Evolutionary conservation across 2,329 filamentous ascomycete genomes (phyloP).

Genomic region (Fusarium solani-melongenae): DNA sequence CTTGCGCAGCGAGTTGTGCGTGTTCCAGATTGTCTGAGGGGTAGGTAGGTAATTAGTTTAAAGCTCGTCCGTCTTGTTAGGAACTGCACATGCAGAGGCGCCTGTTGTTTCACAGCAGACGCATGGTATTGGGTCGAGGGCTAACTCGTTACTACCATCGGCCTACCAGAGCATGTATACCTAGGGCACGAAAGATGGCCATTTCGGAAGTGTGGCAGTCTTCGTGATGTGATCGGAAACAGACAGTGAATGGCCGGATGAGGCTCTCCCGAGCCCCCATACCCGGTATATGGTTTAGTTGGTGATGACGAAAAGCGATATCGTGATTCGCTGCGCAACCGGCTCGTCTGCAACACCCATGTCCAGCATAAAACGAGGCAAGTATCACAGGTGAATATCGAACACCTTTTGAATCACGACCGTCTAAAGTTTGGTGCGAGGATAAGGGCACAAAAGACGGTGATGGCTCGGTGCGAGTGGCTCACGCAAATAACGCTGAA

Average conservation of each 20-base stretch:
- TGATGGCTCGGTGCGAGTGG: background rate
- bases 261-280: background rate
- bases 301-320: slow-evolving; percentile 33
- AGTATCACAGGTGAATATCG: background rate
- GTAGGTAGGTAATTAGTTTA: background rate
- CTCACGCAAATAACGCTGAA: background rate
- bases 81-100: background rate
- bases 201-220: background rate
- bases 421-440: background rate
- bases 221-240: background rate
- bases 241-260: background rate
- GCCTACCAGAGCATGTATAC: background rate
- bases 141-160: background rate
- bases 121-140: background rate
- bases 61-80: background rate
- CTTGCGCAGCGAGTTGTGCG: background rate
- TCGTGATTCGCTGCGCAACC: slow-evolving; percentile 33
- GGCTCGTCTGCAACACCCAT: background rate
- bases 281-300: background rate
- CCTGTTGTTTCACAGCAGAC: background rate
- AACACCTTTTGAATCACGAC: background rate
- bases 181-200: background rate
- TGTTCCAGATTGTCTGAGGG: background rate
- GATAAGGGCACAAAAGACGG: background rate
- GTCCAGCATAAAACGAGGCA: background rate